Evolutionary conservation across 495 filamentous ascomycete genomes (phyloP), one percentile per base, ranked within the genome.

Genomic region (Cetradonia linearis): DNA sequence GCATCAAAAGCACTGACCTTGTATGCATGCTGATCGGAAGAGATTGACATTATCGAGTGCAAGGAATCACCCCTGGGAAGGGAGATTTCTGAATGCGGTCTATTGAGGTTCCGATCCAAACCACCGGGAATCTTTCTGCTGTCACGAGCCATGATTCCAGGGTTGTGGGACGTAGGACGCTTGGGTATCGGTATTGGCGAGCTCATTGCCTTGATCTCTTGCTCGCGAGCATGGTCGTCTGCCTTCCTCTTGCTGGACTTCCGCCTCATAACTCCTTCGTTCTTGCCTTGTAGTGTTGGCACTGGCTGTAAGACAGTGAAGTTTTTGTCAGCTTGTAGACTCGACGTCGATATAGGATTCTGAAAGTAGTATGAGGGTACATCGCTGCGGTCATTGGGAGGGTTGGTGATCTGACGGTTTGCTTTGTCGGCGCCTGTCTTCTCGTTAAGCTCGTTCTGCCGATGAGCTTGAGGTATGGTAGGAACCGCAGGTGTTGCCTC

Each of bases 151-250:
- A 83, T 70, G 8, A 81, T 76, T 46, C 78, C 77, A 67, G 76
- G 79, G 8, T 72, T 68, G 23, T 81, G 77, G 13, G 80, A 74
- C 13, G 78, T 76, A 3, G 81, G 74, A 44, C 85, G 83, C 30
- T 78, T 77, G 42, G 86, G 84, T 49, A 83, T 77, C 18, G 81
- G 77, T 46, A 89, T 80, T 33, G 82, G 83, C 46, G 85, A 79
- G 59, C 76, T 86, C 84, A 96, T 86, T n/a, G 87, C 79, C 61
- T 83, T 84, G 64, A 96, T 89, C 72, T 96, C 89, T 57, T 86
- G 87, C 69, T 94, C 90, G 20, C 91, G 79, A 56, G 82, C 77
- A 68, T 82, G 81, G 59, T 94, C 86, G 40, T 86, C 73, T 37
- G 83, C 81, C 56, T 86, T 85, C 58, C 86, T 80, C 72, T 91